phyloP scores from a whole-genome alignment of 208 protist genomes.

The Vickermania spadyakhi region DNA sequence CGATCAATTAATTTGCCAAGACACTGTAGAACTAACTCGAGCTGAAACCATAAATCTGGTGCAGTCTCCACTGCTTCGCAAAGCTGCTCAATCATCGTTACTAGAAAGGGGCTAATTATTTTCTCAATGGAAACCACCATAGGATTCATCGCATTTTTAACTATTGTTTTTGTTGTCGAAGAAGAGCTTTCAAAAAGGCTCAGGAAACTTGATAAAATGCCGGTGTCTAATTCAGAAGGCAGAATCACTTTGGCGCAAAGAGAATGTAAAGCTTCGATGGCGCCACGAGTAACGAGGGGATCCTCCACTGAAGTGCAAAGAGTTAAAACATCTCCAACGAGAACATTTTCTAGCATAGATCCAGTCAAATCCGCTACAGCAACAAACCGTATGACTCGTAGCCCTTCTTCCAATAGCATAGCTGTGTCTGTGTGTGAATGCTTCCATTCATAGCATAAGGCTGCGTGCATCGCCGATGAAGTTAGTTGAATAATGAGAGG shows the following conservation, averaged over 20 bases:
- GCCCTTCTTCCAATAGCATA: slow-evolving; percentile 62
- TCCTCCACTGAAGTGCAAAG: slow-evolving; percentile 44
- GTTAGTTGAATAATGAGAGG: slow-evolving; percentile 31
- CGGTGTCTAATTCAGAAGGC: slow-evolving; percentile 47
- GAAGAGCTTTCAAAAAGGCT: slow-evolving; percentile 7
- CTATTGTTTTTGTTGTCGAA: slow-evolving; percentile 34
- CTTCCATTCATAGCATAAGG: slow-evolving; percentile 43
- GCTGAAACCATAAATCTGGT: slow-evolving; percentile 61
- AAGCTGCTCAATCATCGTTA: slow-evolving; percentile 51
- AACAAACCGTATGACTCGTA: slow-evolving; percentile 76
- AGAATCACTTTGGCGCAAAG: slow-evolving; percentile 70
- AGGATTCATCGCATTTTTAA: slow-evolving; percentile 14
- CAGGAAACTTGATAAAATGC: slow-evolving; percentile 5
- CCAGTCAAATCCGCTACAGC: slow-evolving; percentile 59
- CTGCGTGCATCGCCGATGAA: slow-evolving; percentile 35
- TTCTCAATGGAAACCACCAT: slow-evolving; percentile 58
- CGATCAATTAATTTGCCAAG: slow-evolving; percentile 67
- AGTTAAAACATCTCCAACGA: slow-evolving; percentile 58
- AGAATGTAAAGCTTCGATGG: slow-evolving; percentile 59
- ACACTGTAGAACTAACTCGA: slow-evolving; percentile 68
- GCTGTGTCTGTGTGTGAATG: slow-evolving; percentile 34
- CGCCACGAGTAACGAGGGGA: slow-evolving; percentile 47
- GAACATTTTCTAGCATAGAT: slow-evolving; percentile 35
- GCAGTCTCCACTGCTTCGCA: slow-evolving; percentile 21
- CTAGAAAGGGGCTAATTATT: slow-evolving; percentile 60